A percentile compares a stretch with the other conserved stretches of the same genome.
phyloP scores from a whole-genome alignment of 768 basidiomycete genomes.

The Podaxis sp. region DNA sequence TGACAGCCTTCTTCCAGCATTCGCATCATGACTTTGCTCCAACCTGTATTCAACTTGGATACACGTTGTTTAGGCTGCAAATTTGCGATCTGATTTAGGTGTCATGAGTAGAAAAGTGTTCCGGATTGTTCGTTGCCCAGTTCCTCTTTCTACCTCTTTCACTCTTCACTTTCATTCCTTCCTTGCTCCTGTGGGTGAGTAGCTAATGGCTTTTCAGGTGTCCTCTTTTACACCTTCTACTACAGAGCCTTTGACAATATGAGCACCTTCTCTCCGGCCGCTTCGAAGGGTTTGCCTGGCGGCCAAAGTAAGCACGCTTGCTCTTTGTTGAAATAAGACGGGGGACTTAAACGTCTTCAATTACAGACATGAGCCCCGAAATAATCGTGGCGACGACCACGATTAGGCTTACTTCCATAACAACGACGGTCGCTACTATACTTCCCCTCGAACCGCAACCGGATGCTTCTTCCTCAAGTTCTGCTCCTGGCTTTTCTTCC shows the following conservation, averaged over 20 bases:
- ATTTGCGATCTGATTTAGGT: constrained; percentile 5
- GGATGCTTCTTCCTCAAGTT: not conserved
- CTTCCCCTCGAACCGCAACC: not conserved
- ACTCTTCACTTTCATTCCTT: not conserved
- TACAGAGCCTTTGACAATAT: not conserved
- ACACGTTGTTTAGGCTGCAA: not conserved
- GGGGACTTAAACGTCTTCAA: not conserved
- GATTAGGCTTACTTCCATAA: not conserved
- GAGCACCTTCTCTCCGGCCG: not conserved
- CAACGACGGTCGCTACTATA: not conserved
- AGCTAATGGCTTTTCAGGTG: not conserved
- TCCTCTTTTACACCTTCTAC: not conserved
- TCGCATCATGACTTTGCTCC: constrained; percentile 1
- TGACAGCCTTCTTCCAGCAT: constrained; percentile 8
- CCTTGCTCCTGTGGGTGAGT: constrained; percentile 3
- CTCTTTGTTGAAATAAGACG: not conserved
- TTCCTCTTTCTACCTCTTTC: not conserved
- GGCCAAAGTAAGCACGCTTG: not conserved
- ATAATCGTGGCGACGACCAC: not conserved
- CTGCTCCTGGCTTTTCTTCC: not conserved
- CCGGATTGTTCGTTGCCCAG: not conserved
- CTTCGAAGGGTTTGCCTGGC: not conserved
- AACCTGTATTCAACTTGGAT: not conserved
- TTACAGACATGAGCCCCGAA: not conserved
- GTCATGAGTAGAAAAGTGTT: constrained; percentile 10